Evolutionary conservation across 306 rosid genomes (phyloP), one percentile per base, ranked within the genome.

Genomic region (Leucaena leucocephala): DNA sequence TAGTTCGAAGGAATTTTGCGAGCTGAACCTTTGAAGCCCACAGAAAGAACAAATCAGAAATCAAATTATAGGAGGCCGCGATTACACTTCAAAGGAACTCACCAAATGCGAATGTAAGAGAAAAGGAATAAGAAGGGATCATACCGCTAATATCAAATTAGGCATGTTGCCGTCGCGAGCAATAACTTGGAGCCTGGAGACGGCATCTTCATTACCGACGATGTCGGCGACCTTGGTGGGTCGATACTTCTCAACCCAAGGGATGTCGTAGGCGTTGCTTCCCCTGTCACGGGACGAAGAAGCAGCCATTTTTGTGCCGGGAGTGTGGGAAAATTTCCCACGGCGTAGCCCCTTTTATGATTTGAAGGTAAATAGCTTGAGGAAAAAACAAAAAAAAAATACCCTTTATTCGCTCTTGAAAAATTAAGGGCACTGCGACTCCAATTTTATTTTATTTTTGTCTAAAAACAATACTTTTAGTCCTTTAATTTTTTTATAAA

Each of bases 131-230:
- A 33, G 27, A 74, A 69, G 48, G 34, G 62, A 3, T 76, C 80
- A 6, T 73, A 95, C 98, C 15, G 97, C 76, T 58, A 95, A 57
- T 17, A 95, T 91, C 84, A 91, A 85, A 67, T 95, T 95, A 78
- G 98, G 98, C 98, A 92, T 85, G 84, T 92, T 95, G 85, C 98
- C 98, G 49, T 95, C 98, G 35, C 92, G 97, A 77, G 97, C 97
- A 76, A 95, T 92, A 84, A 95, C 90, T 88, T 92, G 98, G 42
- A 95, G 94, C 39, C 98, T 63, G 3, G 96, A 92, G 19, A 95
- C 97, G 75, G 98, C 96, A 69, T 92, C 98, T 22, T 86, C 88
- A 73, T 95, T 92, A 78, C 98, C 98, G 15, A 95, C 97, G 49
- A 95, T 92, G 88, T 95, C 98, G 5, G 65, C 75, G 76, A 92